Evolutionary conservation across 2,329 filamentous ascomycete species (phyloP), one percentile per base, ranked within the genome.

Genomic region (Calonectria henricotiae): DNA sequence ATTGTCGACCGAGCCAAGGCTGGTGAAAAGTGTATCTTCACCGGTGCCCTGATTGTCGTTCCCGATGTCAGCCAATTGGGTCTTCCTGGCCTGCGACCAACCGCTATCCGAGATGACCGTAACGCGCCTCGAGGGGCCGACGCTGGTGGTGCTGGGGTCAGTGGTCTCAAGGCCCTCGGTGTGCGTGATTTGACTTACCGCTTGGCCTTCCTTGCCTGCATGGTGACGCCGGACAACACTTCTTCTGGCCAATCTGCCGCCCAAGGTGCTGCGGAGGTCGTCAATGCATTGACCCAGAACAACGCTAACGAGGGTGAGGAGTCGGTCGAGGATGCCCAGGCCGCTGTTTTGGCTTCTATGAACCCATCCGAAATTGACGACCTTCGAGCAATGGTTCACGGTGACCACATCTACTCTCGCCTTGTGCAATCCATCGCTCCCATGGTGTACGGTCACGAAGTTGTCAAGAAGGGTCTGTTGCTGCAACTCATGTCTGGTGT

Each of bases 1-100:
- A 98, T 99, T 85, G 96, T 99, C 30, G 96, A 99, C 78, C 91
- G 96, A 62, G 95, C 96, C 63, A 98, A 98, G 85, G 96, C 96
- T 60, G 96, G 96, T 73, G 96, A 99, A 83, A 98, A 97, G 83
- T 99, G 96, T 82, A 94, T 99, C 78, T 99, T 99, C 82, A 98
- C 96, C 0, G 96, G 96, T 73, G 95, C 95, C 5, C 85, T 98
- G 73, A 98, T 99, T 71, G 96, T 99, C 20, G 95, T 99, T 39
- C 96, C 96, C 0, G 96, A 99, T 81, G 94, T 99, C 71, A 98
- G 95, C 79, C 96, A 98, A 81, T 90, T 99, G 67, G 93, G 95
- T 44, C 90, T 98, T 35, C 96, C 96, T 2, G 96, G 96, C 58
- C 88, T 95, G 27, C 89, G 93, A 67, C 93, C 94, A 17, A 94